These are phyloP conservation scores for Yarrowia bubula DNA, from an alignment of 805 yeast genomes.

Conservation along the genomic window DNA sequence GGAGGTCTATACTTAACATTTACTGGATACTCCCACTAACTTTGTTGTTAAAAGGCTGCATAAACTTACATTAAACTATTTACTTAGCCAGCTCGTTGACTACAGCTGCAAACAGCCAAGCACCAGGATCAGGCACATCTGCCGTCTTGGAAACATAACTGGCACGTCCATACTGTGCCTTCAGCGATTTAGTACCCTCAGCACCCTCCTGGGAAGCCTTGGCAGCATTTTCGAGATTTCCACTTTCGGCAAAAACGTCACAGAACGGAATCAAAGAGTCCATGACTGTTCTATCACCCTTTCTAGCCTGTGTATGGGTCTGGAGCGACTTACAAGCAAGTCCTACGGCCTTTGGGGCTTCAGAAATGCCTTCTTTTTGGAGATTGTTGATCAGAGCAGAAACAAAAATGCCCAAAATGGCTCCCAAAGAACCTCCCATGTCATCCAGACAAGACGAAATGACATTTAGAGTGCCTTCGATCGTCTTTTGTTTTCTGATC, in stretches of 20 bases:
- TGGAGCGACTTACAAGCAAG: conserved; percentile 69
- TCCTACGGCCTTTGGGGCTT: conserved; percentile 30
- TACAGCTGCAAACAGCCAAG: conserved; percentile 12
- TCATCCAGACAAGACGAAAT: conserved; percentile 80
- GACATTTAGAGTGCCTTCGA: conserved; percentile 57
- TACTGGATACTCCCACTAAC: too few species aligned
- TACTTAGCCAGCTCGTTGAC: not conserved
- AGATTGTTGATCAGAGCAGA: conserved; percentile 68
- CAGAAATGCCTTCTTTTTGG: conserved; percentile 32
- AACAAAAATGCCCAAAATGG: conserved; percentile 79
- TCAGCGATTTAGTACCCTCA: conserved; percentile 64
- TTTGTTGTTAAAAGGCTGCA: too few species aligned
- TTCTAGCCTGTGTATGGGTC: conserved; percentile 83
- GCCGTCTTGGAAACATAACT: conserved; percentile 58
- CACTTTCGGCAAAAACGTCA: conserved; percentile 51
- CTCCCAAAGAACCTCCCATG: conserved; percentile 98
- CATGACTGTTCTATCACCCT: conserved; percentile 83
- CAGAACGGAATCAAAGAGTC: conserved; percentile 90
- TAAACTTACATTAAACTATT: not conserved
- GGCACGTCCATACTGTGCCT: conserved; percentile 91
- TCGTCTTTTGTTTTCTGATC: conserved; percentile 28
- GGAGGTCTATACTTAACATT: too few species aligned
- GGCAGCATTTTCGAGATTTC: conserved; percentile 59
- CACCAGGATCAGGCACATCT: conserved; percentile 20
- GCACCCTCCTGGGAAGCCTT: conserved; percentile 73